These are phyloP conservation scores for Stenocarpella maydis DNA, from an alignment of 2,329 filamentous ascomycete species.

Conservation along the genomic window DNA sequence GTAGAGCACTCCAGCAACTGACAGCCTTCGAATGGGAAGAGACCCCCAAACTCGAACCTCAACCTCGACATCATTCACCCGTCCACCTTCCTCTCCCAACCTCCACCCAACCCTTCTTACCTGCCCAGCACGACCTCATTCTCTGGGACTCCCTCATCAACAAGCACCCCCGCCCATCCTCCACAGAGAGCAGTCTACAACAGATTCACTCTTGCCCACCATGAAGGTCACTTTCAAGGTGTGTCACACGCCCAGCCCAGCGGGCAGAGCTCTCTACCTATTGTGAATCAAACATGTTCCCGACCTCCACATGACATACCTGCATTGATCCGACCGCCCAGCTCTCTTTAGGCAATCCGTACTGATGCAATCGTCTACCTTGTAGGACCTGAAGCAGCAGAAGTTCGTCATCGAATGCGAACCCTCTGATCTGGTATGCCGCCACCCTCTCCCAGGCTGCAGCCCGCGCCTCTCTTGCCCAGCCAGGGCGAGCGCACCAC, in stretches of 20 bases:
- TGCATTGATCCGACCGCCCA: constrained; percentile 11
- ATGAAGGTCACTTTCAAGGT: constrained; percentile 77
- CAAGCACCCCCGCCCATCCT: constrained; percentile 5
- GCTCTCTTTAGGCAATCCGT: constrained; percentile 34
- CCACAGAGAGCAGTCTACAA: constrained; percentile 39
- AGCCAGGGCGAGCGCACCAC: constrained; percentile 22
- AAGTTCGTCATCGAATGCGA: constrained; percentile 98
- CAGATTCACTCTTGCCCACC: constrained; percentile 53
- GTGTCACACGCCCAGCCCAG: constrained; percentile 42
- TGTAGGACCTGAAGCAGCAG: constrained; percentile 95
- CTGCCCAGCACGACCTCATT: constrained; percentile 4
- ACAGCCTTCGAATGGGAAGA: constrained; percentile 12
- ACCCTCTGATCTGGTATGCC: constrained; percentile 85
- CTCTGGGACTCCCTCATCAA: constrained; percentile 7
- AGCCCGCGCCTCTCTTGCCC: constrained; percentile 8
- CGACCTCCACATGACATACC: background rate
- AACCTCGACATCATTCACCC: constrained; percentile 26
- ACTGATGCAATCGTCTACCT: constrained; percentile 28
- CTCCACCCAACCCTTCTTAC: constrained; percentile 15
- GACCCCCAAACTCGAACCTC: constrained; percentile 19
- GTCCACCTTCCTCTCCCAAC: constrained; percentile 29
- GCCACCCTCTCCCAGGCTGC: constrained; percentile 42
- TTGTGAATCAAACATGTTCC: background rate
- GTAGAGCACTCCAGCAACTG: constrained; percentile 13
- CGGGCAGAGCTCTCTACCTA: constrained; percentile 12